phyloP scores from a whole-genome alignment of 176 grass and related monocot genomes.

The Microstegium vimineum region DNA sequence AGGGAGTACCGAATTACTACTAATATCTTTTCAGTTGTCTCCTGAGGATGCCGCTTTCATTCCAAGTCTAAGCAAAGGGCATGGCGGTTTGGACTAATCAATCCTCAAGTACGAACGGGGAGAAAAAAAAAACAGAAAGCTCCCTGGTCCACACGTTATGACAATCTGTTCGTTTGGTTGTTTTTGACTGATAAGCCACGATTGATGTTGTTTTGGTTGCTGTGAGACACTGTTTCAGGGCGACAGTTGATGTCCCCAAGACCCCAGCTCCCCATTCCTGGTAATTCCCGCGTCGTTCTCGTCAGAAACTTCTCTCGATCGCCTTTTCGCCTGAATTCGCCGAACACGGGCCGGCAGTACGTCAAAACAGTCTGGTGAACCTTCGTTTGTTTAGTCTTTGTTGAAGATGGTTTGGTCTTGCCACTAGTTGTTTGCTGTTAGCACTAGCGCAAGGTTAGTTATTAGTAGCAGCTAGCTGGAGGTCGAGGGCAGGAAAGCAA shows the following conservation, averaged over 20 bases:
- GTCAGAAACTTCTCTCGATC: conserved; percentile 10
- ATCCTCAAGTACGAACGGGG: not conserved
- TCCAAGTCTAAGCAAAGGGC: conserved; percentile 33
- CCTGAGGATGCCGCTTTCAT: conserved; percentile 8
- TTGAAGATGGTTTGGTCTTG: not conserved
- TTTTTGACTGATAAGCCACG: no score
- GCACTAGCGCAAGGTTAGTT: not conserved
- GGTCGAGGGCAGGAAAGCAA: no score
- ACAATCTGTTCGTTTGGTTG: no score
- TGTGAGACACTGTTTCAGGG: no score
- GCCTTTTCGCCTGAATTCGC: not conserved
- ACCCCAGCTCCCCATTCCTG: no score
- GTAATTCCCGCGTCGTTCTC: not conserved
- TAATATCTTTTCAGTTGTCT: no score
- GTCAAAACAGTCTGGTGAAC: not conserved
- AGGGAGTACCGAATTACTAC: no score
- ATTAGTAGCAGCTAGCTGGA: not conserved
- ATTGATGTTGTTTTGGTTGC: no score
- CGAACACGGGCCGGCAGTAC: not conserved
- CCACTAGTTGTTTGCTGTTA: not conserved
- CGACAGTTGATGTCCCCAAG: not conserved
- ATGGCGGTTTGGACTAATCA: conserved; percentile 30
- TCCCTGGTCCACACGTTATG: not conserved
- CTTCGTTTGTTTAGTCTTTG: not conserved
- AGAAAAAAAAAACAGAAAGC: conserved; percentile 5